These are phyloP conservation scores for Diaporthe australafricana DNA, from an alignment of 2,329 filamentous ascomycete species.

Conservation along the genomic window DNA sequence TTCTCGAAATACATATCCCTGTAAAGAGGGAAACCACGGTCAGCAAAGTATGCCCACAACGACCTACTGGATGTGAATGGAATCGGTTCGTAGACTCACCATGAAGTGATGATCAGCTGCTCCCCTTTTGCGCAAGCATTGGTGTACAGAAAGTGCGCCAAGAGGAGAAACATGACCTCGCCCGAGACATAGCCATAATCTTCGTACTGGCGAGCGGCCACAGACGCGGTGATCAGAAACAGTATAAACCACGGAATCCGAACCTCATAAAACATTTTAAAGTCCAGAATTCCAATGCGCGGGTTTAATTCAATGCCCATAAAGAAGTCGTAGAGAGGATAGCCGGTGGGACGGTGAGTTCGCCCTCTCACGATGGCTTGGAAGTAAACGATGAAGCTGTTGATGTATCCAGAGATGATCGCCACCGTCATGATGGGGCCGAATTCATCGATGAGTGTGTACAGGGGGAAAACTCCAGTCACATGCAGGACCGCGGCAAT, in stretches of 20 bases:
- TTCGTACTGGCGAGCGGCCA: constrained; percentile 80
- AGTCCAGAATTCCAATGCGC: constrained; percentile 82
- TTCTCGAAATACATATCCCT: constrained; percentile 90
- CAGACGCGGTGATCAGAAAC: constrained; percentile 75
- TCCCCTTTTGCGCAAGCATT: constrained; percentile 87
- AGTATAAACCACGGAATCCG: constrained; percentile 89
- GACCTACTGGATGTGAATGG: no score
- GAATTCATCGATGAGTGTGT: constrained; percentile 95
- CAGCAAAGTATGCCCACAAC: neutral
- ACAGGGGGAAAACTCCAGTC: constrained; percentile 86
- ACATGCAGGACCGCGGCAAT: constrained; percentile 80
- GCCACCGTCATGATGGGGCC: constrained; percentile 92
- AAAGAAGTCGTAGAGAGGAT: constrained; percentile 87
- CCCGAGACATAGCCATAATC: constrained; percentile 79
- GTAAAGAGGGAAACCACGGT: neutral
- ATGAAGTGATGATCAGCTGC: constrained; percentile 83
- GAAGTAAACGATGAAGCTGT: constrained; percentile 86
- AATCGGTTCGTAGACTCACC: constrained; percentile 45
- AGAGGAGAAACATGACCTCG: constrained; percentile 78
- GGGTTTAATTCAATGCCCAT: constrained; percentile 91
- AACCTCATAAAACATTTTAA: constrained; percentile 95
- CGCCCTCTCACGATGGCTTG: constrained; percentile 84
- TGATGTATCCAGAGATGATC: constrained; percentile 90
- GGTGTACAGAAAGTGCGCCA: constrained; percentile 85
- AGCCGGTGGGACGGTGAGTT: constrained; percentile 91